Evolutionary conservation across 306 rosid species (phyloP).

Genomic region (Alnus rubra): DNA sequence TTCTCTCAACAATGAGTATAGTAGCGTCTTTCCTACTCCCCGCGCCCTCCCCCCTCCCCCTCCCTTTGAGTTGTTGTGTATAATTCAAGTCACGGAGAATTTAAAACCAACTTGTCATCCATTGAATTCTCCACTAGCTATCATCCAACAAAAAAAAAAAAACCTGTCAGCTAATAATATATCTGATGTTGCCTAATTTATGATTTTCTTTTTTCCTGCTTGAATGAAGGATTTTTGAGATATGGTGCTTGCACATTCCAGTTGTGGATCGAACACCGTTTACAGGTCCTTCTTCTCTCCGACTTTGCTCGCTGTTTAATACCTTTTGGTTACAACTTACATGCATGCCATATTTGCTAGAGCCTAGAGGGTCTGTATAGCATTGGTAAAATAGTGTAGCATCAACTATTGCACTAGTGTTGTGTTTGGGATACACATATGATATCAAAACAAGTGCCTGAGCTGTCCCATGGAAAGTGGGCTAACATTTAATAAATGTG

Average conservation of each 20-base stretch:
- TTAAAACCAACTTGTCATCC: conserved; percentile 4
- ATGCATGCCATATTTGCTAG: not conserved
- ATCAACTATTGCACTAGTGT: conserved; percentile 1
- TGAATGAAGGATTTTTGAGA: conserved; percentile 66
- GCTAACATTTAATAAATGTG: not conserved
- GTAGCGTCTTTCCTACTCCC: not conserved
- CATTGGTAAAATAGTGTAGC: not conserved
- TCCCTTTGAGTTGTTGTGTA: not conserved
- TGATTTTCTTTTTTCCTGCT: conserved; percentile 1
- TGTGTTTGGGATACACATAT: not conserved
- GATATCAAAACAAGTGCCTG: not conserved
- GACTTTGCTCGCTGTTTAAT: not conserved
- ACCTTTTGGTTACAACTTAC: not conserved
- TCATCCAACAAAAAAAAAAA: not conserved
- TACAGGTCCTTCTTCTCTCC: conserved; percentile 43
- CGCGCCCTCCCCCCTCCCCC: no score
- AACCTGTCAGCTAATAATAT: not conserved
- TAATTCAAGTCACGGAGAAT: conserved; percentile 10
- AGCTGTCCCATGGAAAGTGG: not conserved
- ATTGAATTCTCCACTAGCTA: conserved; percentile 12
- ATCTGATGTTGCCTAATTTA: conserved; percentile 8
- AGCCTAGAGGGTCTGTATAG: not conserved
- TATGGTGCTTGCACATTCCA: conserved; percentile 95
- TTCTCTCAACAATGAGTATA: not conserved
- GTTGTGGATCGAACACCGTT: conserved; percentile 72